These are phyloP conservation scores for Meyerozyma smithsonii DNA, from an alignment of 1,139 yeast species.

Conservation along the genomic window DNA sequence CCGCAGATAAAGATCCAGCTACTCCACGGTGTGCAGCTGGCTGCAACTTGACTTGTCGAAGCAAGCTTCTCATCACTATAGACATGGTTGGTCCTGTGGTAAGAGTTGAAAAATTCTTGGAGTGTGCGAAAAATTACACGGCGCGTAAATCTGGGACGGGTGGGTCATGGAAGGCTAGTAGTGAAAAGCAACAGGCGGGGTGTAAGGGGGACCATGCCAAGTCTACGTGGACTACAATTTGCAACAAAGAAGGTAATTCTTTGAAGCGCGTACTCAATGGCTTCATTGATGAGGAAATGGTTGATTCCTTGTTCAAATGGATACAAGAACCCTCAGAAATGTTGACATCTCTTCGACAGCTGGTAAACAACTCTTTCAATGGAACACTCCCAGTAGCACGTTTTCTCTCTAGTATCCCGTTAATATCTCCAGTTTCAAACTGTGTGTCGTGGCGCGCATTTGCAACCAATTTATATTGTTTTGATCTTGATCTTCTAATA, in stretches of 20 bases:
- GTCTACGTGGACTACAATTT: background rate
- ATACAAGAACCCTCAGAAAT: too few relatives aligned
- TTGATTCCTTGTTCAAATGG: too few relatives aligned
- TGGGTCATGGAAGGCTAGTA: background rate
- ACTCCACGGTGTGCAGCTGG: background rate
- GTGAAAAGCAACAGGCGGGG: background rate
- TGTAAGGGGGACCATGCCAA: background rate
- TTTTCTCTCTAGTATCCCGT: too few relatives aligned
- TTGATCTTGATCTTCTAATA: too few relatives aligned
- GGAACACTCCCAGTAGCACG: too few relatives aligned
- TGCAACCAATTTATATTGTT: background rate
- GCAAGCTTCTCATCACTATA: background rate
- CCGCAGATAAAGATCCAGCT: background rate
- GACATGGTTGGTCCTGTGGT: too few relatives aligned
- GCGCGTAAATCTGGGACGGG: conserved; percentile 7
- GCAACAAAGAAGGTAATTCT: too few relatives aligned
- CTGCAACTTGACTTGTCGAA: background rate
- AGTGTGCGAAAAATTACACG: conserved; percentile 4
- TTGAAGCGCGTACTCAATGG: too few relatives aligned
- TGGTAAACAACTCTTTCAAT: too few relatives aligned
- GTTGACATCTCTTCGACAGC: too few relatives aligned
- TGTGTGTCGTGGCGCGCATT: conserved; percentile 1
- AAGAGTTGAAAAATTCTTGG: background rate
- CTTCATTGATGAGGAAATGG: background rate
- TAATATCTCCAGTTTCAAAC: too few relatives aligned